These are phyloP conservation scores for Xerocomellus dryophilus DNA, from an alignment of 768 basidiomycete genomes.

Conservation along the genomic window DNA sequence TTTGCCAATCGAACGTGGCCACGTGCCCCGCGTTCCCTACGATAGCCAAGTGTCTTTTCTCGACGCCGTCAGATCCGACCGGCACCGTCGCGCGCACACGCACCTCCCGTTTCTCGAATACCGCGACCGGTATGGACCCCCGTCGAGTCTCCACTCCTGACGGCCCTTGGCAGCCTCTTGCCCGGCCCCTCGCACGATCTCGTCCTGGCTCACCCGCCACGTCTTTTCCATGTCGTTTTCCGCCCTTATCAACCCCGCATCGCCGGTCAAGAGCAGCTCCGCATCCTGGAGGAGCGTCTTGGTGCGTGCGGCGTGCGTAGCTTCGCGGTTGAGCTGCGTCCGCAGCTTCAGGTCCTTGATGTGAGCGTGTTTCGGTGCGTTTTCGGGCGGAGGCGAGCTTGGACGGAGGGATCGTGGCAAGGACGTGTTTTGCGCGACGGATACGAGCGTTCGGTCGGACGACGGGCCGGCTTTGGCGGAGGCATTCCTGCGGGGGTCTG, in stretches of 20 bases:
- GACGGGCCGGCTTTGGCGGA: slow-evolving; percentile 20
- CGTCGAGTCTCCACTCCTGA: slow-evolving; percentile 77
- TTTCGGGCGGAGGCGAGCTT: slow-evolving; percentile 44
- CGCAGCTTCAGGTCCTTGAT: slow-evolving; percentile 76
- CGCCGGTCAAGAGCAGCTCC: slow-evolving; percentile 65
- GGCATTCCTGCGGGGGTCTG: slow-evolving; percentile 7
- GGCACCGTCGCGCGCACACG: slow-evolving; percentile 20
- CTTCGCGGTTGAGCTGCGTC: slow-evolving; percentile 61
- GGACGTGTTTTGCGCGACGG: slow-evolving; percentile 55
- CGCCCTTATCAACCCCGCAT: slow-evolving; percentile 68
- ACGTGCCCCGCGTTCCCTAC: slow-evolving; percentile 82
- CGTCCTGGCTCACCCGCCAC: slow-evolving; percentile 82
- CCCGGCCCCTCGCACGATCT: slow-evolving; percentile 64
- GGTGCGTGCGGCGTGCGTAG: slow-evolving; percentile 58
- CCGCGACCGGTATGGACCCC: slow-evolving; percentile 78
- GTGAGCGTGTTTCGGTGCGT: slow-evolving; percentile 51
- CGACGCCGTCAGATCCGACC: background rate
- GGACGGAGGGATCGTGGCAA: slow-evolving; percentile 68
- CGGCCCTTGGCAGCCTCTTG: slow-evolving; percentile 74
- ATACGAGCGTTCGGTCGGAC: slow-evolving; percentile 53
- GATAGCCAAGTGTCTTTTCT: slow-evolving; percentile 70
- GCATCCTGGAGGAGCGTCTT: slow-evolving; percentile 66
- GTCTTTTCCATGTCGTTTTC: slow-evolving; percentile 84
- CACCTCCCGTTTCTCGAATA: slow-evolving; percentile 92
- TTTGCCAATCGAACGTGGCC: slow-evolving; percentile 92